Base-by-base conservation (phyloP, 1,284 basidiomycete genomes). In the Cryptococcus sp. region DNA sequence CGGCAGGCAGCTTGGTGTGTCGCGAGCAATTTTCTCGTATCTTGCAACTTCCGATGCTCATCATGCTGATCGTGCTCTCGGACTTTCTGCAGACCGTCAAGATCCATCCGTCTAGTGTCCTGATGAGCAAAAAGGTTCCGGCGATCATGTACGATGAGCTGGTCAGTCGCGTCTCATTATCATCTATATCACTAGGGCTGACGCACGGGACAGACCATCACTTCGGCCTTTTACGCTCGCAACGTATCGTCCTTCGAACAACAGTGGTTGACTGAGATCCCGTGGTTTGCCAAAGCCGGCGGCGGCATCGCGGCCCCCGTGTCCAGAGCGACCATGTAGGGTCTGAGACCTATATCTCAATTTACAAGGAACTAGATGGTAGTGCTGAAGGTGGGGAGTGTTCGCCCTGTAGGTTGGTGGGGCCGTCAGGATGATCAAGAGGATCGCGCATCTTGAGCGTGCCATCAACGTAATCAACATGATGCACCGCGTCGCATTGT, bases 121-220 rank as follows among this genome's bases (percentile, higher is more conserved):
- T 96, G 61, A 85, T 84, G 61, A 87, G 89, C 61, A 90, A 88
- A 70, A 91, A 89, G 72, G 84, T 86, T 0, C 86, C 87, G 0
- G 90, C 88, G 5, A 91, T 97, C 57, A 83, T 96, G 48, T 97
- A 90, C 71, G 88, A 94, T 72, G 93, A 96, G 74, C 80, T 96
- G 68, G 93, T 94, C 63, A 67, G 89, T 82, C 19, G 17, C 10
- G 10, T 10, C 42, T n/a, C n/a, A 11, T n/a, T 6, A 19, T 48
- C 23, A 20, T 11, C 15, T 27, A 10, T 10, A 20, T 49, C 11
- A 16, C 22, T 23, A 19, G 45, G 10, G 20, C 48, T 42, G 8
- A 42, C 19, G 19, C 54, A 16, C 35, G 5, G 27, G 6, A 23
- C 61, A 91, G 91, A 83, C 92, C 20, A 87, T 89, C 71, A 96